A percentile compares a stretch with the other conserved stretches of the same genome.
These are phyloP conservation scores for Populus nigra DNA, from an alignment of 345 rosid genomes.

Conservation along the genomic window DNA sequence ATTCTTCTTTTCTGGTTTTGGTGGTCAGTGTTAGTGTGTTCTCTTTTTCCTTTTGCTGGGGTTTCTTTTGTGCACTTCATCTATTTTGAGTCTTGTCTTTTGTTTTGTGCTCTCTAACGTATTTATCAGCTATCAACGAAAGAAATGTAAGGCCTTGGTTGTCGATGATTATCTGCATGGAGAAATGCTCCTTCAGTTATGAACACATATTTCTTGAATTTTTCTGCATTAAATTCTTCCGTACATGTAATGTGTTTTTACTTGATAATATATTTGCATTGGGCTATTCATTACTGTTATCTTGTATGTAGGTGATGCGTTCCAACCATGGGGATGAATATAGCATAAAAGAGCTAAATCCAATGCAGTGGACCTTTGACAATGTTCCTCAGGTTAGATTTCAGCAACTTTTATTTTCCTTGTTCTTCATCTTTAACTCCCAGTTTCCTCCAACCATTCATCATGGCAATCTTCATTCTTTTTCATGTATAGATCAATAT, in stretches of 20 bases:
- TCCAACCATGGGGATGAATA: conserved; percentile 72
- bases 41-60: too few species aligned
- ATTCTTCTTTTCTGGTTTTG: too few species aligned
- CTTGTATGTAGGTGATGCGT: conserved; percentile 59
- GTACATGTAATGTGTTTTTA: neutral
- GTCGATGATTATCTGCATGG: neutral
- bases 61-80: too few species aligned
- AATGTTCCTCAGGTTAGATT: conserved; percentile 57
- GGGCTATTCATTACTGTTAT: neutral
- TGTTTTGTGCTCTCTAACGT: too few species aligned
- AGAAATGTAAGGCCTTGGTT: too few species aligned
- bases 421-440: neutral
- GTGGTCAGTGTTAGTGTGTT: too few species aligned
- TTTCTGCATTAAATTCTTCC: neutral
- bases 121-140: too few species aligned
- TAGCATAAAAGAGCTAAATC: conserved; percentile 65
- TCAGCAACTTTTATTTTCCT: neutral
- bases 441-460: neutral
- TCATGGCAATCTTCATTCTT: neutral
- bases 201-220: neutral
- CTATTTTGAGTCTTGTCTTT: too few species aligned
- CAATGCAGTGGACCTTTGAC: conserved; percentile 59
- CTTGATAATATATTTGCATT: neutral
- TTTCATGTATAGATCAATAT: neutral
- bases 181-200: neutral